These are phyloP conservation scores for Telopea speciosissima DNA, from an alignment of 177 flowering plant species.

Conservation along the genomic window DNA sequence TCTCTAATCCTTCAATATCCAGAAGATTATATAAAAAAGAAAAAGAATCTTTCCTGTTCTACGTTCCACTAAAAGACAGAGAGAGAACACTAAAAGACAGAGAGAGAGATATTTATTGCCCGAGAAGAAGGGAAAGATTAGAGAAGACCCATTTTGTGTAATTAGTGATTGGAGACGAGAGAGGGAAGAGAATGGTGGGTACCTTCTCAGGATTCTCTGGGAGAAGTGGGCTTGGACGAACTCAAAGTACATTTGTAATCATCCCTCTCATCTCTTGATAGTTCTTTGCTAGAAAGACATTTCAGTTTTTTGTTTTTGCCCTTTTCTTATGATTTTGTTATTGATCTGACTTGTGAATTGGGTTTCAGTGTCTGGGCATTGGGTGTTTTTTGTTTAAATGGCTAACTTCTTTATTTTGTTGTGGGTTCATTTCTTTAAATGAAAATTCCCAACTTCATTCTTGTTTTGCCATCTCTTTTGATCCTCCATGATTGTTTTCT, in stretches of 20 bases:
- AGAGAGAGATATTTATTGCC: neutral
- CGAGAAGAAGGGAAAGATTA: neutral
- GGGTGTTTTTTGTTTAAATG: neutral
- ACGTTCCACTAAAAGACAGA: neutral
- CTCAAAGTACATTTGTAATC: constrained; percentile 75
- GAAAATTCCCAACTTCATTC: neutral
- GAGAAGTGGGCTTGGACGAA: constrained; percentile 55
- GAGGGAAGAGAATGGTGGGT: constrained; percentile 56
- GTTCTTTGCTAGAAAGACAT: no score
- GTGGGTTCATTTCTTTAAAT: neutral
- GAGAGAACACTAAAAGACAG: no score
- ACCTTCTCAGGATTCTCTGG: constrained; percentile 68
- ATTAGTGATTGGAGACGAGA: neutral
- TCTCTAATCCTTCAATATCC: neutral
- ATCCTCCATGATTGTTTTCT: neutral
- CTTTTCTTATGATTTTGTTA: neutral
- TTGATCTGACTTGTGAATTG: neutral
- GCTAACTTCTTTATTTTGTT: neutral
- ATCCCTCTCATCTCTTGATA: no score
- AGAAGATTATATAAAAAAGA: no score
- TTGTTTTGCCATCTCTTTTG: no score
- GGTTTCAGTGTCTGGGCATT: constrained; percentile 7
- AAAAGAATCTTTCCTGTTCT: neutral
- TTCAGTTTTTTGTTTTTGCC: no score
- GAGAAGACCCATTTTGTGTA: no score